Evolutionary conservation across 2,329 filamentous ascomycete species (phyloP), one percentile per base, ranked within the genome.

Genomic region (Hymenoscyphus repandus): DNA sequence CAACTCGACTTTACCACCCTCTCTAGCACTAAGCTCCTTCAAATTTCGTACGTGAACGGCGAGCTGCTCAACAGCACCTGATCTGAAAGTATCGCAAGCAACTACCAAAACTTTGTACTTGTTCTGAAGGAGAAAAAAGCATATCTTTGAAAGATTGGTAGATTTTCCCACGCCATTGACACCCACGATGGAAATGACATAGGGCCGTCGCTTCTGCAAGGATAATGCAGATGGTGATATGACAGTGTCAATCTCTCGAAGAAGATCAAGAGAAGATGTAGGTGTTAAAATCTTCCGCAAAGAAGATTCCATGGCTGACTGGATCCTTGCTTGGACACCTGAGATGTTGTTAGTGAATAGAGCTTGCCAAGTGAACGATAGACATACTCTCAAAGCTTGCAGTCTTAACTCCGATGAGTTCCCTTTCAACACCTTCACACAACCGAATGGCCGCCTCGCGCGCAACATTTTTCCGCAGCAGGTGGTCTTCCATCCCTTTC

Each of bases 151-250:
- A 34, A 99, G 77, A 67, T 96, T 97, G 47, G 93, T 99, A 13
- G 91, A 96, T 73, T 99, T 99, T 65, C 93, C 93, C 34, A 99
- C 93, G 48, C 93, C 93, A 68, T 99, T 99, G 66, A 99, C 93
- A 55, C 93, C 93, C 39, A 99, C 93, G 55, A 99, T 96, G 51
- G 90, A 96, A 67, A 99, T 95, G 63, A 97, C 92, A 67, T 97
- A 99, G 39, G 93, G 93, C 3, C 93, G 85, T 17, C 79, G 70
- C 53, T 78, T 76, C 59, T 80, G 74, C 54, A 83, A 75, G 30
- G 83, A 83, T 2, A 83, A 79, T 18, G 73, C 75, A 0, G 85
- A 73, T 1, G 88, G 85, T 10, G 80, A 75, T 6, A 83, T 85
- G 55, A 95, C 82, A 40, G 85, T 79, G 65, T 92, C 85, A 61